Base-by-base conservation (phyloP, 192 early-diverging fungal species). In the Backusella macrospora region DNA sequence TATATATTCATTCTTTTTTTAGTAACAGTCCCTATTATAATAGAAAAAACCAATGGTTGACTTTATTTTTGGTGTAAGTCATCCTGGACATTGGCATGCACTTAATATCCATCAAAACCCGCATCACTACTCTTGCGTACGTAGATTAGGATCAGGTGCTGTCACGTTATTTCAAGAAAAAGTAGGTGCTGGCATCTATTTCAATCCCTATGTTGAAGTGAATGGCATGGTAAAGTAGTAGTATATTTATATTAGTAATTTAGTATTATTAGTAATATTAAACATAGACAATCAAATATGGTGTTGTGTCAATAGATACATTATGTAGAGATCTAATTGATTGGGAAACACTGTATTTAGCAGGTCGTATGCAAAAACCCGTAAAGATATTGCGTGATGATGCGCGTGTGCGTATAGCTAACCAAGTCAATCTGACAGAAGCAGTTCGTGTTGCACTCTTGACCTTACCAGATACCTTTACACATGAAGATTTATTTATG, bases 361-460 rank as follows among this genome's bases (percentile, higher is more conserved):
- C 98, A 4, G 98, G 98, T 2, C 90, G 98, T 62, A 90, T 99
- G 88, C 97, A 99, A 70, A 99, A 99, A 76, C 98, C 98, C 10
- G 92, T 93, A 84, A 78, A 91, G 71, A 90, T 93, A 16, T 78
- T 96, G 44, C 78, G 89, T 46, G 89, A 92, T 62, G 92, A 95
- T 78, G 87, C 93, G 40, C 79, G 91, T 42, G 88, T 95, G 3
- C 82, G 83, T 37, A 79, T 94, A 7, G 90, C 92, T 0, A 90
- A 93, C 74, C 92, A 95, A 68, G 88, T 90, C 72, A 99, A 99
- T 76, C 85, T 97, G 38, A 88, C 90, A 26, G 90, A 93, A 62
- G 94, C 96, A 1, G 84, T 97, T 2, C 86, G 95, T 0, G 88
- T 92, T 0, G 94, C 96, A 6, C 83, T 99, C 15, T 85, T 98